Evolutionary conservation across 1,284 basidiomycete species (phyloP), one percentile per base, ranked within the genome.

Genomic region (Puccinia triticina): DNA sequence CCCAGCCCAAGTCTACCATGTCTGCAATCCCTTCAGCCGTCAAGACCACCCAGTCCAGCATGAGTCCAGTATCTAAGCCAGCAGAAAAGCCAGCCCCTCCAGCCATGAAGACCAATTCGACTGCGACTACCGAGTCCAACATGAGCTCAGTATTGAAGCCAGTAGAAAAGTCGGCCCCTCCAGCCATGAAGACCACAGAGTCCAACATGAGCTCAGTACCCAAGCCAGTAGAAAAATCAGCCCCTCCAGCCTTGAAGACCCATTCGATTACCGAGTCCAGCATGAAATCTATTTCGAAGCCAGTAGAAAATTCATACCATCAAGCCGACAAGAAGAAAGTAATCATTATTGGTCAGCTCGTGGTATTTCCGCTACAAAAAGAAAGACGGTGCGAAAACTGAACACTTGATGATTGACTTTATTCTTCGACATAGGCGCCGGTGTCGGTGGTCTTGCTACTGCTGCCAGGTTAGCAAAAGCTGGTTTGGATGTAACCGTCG

Each of bases 391-490:
- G 2, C 32, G 11, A 11, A 50, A 29, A 40, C 23, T 46, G 26
- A 55, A 57, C 26, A 53, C 37, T 66, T 55, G 18, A 29, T 14
- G 26, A 43, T 53, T 61, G 32, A 26, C 29, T 40, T 37, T 16
- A 21, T 34, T 57, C 26, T 16, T 48, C 61, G 12, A n/a, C 18
- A 26, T 61, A 40, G 89, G 89, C 32, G 88, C 88, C 0, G 89
- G 89, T 26, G 87, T 89, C 29, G 89, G 89, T 18, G 89, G 89
- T 7, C 87, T 87, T 37, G 85, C 88, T 2, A 88, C 88, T 1
- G 89, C 89, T 0, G 89, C 89, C 1, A 84, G 89, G 34, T 86
- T 89, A 4, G 87, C 88, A 11, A 86, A 88, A 76, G 87, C 88
- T 2, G 89, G 89, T 0, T 86, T 89, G 83, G 85, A 88, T 18